phyloP scores from a whole-genome alignment of 352 stramenopile genomes.

The Pythium biforme region DNA sequence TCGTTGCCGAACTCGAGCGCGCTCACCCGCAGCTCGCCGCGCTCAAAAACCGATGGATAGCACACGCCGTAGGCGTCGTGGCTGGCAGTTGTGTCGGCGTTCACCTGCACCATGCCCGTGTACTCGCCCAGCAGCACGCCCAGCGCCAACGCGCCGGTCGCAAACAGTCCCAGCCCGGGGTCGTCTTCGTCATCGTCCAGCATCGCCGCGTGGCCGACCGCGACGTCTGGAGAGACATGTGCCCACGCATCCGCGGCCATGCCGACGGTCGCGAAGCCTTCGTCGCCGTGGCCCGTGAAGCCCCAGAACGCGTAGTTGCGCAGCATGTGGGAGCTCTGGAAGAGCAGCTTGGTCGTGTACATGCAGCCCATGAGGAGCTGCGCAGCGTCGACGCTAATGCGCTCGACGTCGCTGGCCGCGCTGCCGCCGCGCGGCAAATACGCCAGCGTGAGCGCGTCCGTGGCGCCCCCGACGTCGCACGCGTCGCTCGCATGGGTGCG shows the following conservation, averaged over 20 bases:
- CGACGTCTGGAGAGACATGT: conserved; percentile 43
- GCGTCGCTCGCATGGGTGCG: conserved; percentile 38
- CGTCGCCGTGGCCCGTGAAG: conserved; percentile 49
- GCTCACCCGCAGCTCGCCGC: conserved; percentile 64
- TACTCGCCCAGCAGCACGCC: conserved; percentile 67
- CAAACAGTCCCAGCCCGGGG: conserved; percentile 62
- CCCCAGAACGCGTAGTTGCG: conserved; percentile 80
- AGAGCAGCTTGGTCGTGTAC: conserved; percentile 73
- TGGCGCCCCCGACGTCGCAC: conserved; percentile 34
- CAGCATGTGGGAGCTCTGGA: conserved; percentile 63
- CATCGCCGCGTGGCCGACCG: conserved; percentile 48
- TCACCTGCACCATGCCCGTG: conserved; percentile 53
- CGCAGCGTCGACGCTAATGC: conserved; percentile 44
- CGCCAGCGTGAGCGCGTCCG: conserved; percentile 37
- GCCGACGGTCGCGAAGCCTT: conserved; percentile 48
- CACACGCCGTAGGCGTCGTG: conserved; percentile 72
- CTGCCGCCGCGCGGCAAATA: conserved; percentile 31
- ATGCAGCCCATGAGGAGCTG: conserved; percentile 68
- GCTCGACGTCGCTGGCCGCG: conserved; percentile 27
- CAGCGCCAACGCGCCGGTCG: conserved; percentile 38
- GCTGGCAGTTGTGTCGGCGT: conserved; percentile 17
- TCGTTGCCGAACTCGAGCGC: conserved; percentile 70
- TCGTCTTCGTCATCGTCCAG: conserved; percentile 39
- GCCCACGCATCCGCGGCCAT: conserved; percentile 26
- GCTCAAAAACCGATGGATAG: conserved; percentile 71